Percentiles rank a stretch among this genome's conserved stretches.
phyloP scores from a whole-genome alignment of 352 stramenopile genomes.

The Phytophthora macrochlamydospora region DNA sequence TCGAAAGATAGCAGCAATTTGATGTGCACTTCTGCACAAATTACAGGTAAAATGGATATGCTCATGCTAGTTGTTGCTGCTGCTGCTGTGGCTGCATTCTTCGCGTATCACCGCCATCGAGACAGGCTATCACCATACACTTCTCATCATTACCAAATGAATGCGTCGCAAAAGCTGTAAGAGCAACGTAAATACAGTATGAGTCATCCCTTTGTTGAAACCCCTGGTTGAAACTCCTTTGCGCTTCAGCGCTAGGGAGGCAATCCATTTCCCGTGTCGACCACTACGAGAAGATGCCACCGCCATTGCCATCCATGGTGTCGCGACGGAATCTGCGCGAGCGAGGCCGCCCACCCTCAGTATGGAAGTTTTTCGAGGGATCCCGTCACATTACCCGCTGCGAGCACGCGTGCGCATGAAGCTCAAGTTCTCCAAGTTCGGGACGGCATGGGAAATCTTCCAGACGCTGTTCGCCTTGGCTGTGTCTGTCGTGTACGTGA shows the following conservation, averaged over 20 bases:
- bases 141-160: neutral
- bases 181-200: neutral
- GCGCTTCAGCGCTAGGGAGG: neutral
- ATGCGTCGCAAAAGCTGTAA: constrained; percentile 1
- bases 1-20: no score
- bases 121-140: no score
- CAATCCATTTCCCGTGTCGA: neutral
- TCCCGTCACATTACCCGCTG: constrained; percentile 56
- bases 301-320: constrained; percentile 12
- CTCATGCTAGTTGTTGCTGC: no score
- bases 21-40: no score
- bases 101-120: no score
- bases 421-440: constrained; percentile 55
- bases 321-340: constrained; percentile 22
- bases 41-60: no score
- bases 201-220: no score
- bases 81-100: no score
- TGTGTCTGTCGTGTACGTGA: constrained; percentile 55
- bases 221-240: neutral
- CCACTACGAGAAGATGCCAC: constrained; percentile 3
- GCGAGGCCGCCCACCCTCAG: constrained; percentile 4
- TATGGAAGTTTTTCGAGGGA: constrained; percentile 48
- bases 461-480: constrained; percentile 62
- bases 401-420: constrained; percentile 64
- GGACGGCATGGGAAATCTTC: constrained; percentile 60